Evolutionary conservation across 176 grass and related monocot genomes (phyloP).

Genomic region (Bromus sterilis): DNA sequence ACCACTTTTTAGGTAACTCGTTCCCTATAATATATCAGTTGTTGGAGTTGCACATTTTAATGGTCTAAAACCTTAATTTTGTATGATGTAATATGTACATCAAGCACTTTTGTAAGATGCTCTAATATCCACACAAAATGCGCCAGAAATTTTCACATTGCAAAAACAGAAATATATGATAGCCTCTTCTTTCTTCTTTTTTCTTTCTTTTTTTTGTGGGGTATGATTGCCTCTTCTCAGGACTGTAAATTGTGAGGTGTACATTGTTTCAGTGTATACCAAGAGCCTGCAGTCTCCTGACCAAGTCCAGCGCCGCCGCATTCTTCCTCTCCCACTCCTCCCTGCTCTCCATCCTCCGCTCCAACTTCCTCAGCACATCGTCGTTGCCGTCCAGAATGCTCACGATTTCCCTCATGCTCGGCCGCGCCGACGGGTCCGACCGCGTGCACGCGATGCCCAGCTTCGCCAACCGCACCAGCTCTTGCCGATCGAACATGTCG

Average conservation of each 20-base stretch:
- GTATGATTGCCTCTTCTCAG: not conserved
- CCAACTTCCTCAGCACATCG: constrained; percentile 34
- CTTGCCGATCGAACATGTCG: constrained; percentile 19
- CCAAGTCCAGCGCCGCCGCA: constrained; percentile 37
- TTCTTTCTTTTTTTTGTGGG: too few relatives aligned
- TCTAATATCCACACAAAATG: not conserved
- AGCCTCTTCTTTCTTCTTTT: not conserved
- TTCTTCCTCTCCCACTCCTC: constrained; percentile 60
- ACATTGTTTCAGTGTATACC: constrained; percentile 57
- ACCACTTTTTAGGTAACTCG: too few relatives aligned
- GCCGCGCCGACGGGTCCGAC: constrained; percentile 41
- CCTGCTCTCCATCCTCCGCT: constrained; percentile 28
- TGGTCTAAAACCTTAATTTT: too few relatives aligned
- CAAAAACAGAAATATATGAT: not conserved
- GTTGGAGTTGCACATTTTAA: too few relatives aligned
- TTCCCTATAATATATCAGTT: too few relatives aligned
- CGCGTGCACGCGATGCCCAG: constrained; percentile 63
- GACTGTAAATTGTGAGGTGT: not conserved
- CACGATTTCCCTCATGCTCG: constrained; percentile 62
- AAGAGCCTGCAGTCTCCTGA: constrained; percentile 68
- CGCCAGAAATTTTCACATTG: not conserved
- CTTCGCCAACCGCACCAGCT: constrained; percentile 47
- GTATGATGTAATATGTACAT: too few relatives aligned
- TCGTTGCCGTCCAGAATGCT: constrained; percentile 85
- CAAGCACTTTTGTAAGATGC: too few relatives aligned